These are phyloP conservation scores for Apiospora arundinis DNA, from an alignment of 2,329 filamentous ascomycete species.

Conservation along the genomic window DNA sequence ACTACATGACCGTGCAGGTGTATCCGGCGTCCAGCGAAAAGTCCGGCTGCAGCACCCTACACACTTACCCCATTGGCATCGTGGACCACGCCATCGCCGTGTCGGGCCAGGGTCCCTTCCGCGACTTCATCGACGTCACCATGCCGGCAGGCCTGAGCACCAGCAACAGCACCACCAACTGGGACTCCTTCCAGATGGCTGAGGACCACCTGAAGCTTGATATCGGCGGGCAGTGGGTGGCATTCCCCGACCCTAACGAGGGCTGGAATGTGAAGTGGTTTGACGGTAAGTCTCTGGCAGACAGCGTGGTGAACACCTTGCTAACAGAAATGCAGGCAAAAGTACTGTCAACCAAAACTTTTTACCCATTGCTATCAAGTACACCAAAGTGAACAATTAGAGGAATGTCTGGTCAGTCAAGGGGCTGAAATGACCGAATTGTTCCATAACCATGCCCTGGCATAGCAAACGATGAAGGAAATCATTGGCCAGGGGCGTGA, in stretches of 20 bases:
- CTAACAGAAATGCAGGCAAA: neutral
- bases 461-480: neutral
- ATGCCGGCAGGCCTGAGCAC: slow-evolving; percentile 37
- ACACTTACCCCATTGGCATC: slow-evolving; percentile 44
- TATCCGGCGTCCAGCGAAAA: slow-evolving; percentile 38
- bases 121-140: slow-evolving; percentile 41
- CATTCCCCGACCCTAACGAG: slow-evolving; percentile 36
- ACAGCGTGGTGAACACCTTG: neutral
- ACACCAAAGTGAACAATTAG: neutral
- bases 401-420: neutral
- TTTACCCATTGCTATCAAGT: neutral
- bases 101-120: slow-evolving; percentile 41
- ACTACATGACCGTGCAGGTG: slow-evolving; percentile 35
- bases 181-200: slow-evolving; percentile 43
- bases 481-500: neutral
- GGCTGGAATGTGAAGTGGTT: slow-evolving; percentile 46
- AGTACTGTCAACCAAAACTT: neutral
- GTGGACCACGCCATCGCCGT: slow-evolving; percentile 46
- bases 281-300: slow-evolving; percentile 38
- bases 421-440: neutral
- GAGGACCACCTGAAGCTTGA: slow-evolving; percentile 29
- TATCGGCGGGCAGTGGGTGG: slow-evolving; percentile 41
- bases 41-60: slow-evolving; percentile 42
- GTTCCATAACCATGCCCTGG: neutral
- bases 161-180: slow-evolving; percentile 37